Conservation (phyloP, 1,139 yeast genomes). For the Groenewaldozyma auringiensis region DNA sequence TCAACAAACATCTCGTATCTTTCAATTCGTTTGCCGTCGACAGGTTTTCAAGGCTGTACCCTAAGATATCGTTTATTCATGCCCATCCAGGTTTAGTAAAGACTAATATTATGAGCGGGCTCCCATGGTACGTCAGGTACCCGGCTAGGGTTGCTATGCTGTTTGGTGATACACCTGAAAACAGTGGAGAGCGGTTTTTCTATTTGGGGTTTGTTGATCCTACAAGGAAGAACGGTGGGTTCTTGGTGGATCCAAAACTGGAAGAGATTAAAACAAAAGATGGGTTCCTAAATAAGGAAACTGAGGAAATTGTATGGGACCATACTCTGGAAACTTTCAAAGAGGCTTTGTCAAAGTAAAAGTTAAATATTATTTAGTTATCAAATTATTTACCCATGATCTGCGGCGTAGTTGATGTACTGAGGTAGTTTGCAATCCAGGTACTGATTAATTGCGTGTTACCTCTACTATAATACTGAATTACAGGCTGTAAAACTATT, state of each 20-base stretch:
- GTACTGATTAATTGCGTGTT: no score
- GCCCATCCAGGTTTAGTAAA: slow-evolving; percentile 26
- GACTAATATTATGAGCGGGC: slow-evolving; percentile 18
- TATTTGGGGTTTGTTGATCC: slow-evolving; percentile 18
- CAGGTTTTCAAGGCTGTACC: slow-evolving; percentile 22
- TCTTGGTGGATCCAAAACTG: slow-evolving; percentile 15
- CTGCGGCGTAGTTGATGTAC: no score
- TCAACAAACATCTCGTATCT: slow-evolving; percentile 15
- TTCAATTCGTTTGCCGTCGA: slow-evolving; percentile 21
- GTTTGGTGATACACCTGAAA: slow-evolving; percentile 14
- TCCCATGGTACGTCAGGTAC: slow-evolving; percentile 21
- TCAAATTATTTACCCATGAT: no score
- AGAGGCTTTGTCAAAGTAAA: no score
- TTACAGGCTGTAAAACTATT: no score
- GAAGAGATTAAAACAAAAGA: slow-evolving; percentile 13
- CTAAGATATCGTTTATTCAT: slow-evolving; percentile 24
- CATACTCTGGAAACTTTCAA: slow-evolving; percentile 22
- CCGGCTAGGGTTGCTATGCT: slow-evolving; percentile 1
- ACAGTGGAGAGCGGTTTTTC: slow-evolving; percentile 20
- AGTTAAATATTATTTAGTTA: no score
- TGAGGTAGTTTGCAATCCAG: no score
- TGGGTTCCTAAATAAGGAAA: slow-evolving; percentile 15
- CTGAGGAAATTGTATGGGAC: slow-evolving; percentile 25
- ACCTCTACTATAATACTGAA: no score
- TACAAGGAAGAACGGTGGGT: slow-evolving; percentile 20